A percentile compares a stretch with the other conserved stretches of the same genome.
Conservation (phyloP, 2,329 filamentous ascomycete species). For the Raffaelea arxii region DNA sequence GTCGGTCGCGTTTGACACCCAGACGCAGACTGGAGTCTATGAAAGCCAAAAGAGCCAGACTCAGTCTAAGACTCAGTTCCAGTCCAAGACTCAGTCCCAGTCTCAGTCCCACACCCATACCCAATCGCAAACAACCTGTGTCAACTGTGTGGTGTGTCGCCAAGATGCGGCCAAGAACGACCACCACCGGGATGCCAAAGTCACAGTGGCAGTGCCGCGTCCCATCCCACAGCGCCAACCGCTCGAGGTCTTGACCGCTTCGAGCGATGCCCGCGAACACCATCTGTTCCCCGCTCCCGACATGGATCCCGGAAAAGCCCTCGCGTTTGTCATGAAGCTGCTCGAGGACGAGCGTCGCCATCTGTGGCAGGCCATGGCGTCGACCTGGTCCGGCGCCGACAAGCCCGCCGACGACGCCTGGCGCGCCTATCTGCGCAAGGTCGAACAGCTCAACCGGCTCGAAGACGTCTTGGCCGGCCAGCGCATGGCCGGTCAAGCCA, state of each 20-base stretch:
- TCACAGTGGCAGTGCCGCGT: conserved; percentile 12
- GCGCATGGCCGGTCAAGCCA: conserved; percentile 53
- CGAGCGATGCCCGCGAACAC: not conserved
- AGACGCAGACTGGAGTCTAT: not conserved
- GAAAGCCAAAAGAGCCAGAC: no score
- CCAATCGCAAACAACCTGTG: conserved; percentile 1
- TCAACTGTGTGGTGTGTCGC: conserved; percentile 13
- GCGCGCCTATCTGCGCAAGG: conserved; percentile 14
- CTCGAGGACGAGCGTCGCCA: conserved; percentile 73
- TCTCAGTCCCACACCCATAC: not conserved
- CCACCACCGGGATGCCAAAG: conserved; percentile 5
- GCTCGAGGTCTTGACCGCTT: not conserved
- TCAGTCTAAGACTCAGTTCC: not conserved
- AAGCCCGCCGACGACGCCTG: conserved; percentile 4
- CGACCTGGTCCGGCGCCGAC: conserved; percentile 33
- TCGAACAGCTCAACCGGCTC: conserved; percentile 37
- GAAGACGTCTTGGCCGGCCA: conserved; percentile 80
- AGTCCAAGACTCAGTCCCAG: not conserved
- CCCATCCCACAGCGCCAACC: conserved; percentile 2
- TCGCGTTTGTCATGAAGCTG: conserved; percentile 75
- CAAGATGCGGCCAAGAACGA: conserved; percentile 3
- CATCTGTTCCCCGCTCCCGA: conserved; percentile 1
- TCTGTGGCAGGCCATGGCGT: conserved; percentile 58
- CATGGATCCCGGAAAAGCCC: conserved; percentile 51
- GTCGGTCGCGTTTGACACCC: conserved; percentile 7